These are phyloP conservation scores for Candida chilensis DNA, from an alignment of 805 yeast species.

Conservation along the genomic window DNA sequence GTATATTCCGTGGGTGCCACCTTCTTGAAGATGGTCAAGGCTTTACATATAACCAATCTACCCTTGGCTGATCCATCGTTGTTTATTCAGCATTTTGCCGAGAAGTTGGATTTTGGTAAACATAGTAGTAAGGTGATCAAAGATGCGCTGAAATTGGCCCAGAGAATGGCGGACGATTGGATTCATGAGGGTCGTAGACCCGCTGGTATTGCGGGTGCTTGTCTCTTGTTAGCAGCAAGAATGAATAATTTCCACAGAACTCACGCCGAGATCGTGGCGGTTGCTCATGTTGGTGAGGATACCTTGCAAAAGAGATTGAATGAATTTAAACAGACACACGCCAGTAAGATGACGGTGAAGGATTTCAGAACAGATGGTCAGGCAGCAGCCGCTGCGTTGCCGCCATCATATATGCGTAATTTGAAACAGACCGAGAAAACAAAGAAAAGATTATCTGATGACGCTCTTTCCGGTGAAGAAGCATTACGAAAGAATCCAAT, in stretches of 20 bases:
- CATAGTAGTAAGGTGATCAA: slow-evolving; percentile 65
- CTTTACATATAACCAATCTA: slow-evolving; percentile 62
- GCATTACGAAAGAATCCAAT: slow-evolving; percentile 27
- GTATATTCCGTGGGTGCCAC: slow-evolving; percentile 96
- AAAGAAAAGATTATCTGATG: slow-evolving; percentile 17
- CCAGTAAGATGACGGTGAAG: slow-evolving; percentile 64
- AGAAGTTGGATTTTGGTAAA: slow-evolving; percentile 73
- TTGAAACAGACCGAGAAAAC: slow-evolving; percentile 38
- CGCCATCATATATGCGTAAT: slow-evolving; percentile 75
- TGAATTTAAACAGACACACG: slow-evolving; percentile 73
- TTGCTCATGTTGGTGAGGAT: slow-evolving; percentile 91
- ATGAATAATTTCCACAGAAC: slow-evolving; percentile 93
- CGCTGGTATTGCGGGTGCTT: slow-evolving; percentile 98
- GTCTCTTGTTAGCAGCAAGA: slow-evolving; percentile 85
- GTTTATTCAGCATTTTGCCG: slow-evolving; percentile 90
- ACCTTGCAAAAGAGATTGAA: slow-evolving; percentile 85
- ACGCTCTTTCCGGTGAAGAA: slow-evolving; percentile 5
- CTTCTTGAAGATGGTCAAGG: slow-evolving; percentile 85
- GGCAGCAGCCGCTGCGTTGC: slow-evolving; percentile 42
- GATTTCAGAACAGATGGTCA: slow-evolving; percentile 59
- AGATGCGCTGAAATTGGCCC: slow-evolving; percentile 84
- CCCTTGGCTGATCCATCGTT: slow-evolving; percentile 94
- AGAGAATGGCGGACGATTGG: slow-evolving; percentile 92
- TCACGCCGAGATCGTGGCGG: slow-evolving; percentile 89
- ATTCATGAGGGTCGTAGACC: slow-evolving; percentile 95